Percentiles rank a stretch among this genome's conserved stretches.
Conservation (phyloP, 805 yeast species). For the Saccharomycopsis sp. region DNA sequence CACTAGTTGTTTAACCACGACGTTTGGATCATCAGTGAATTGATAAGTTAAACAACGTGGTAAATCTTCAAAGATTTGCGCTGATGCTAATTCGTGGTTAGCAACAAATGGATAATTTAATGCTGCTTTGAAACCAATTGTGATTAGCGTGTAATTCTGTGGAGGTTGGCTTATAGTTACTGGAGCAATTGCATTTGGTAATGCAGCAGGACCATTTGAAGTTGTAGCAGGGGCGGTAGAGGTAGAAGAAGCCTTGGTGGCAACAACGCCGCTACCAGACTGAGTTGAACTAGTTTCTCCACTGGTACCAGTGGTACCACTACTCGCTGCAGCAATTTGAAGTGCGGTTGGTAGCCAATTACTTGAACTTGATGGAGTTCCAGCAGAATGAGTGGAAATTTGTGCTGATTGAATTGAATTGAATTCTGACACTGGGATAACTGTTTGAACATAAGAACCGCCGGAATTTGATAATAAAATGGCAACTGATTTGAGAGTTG, state of each 20-base stretch:
- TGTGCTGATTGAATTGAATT: constrained; percentile 26
- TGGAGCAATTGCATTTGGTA: constrained; percentile 82
- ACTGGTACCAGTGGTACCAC: constrained; percentile 13
- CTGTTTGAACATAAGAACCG: constrained; percentile 1
- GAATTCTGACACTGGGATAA: constrained; percentile 22
- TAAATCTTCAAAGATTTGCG: constrained; percentile 78
- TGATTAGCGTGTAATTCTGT: constrained; percentile 50
- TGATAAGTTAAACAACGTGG: constrained; percentile 69
- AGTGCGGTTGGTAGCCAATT: constrained; percentile 17
- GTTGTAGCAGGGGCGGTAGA: constrained; percentile 14
- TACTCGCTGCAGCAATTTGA: constrained; percentile 16
- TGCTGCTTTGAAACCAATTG: constrained; percentile 70
- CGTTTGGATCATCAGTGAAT: constrained; percentile 37
- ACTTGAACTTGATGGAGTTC: too few relatives aligned
- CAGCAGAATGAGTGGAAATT: constrained; percentile 22
- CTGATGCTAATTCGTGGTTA: constrained; percentile 62
- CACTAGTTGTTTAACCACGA: constrained; percentile 60
- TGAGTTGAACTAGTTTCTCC: constrained; percentile 6
- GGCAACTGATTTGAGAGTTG: neutral
- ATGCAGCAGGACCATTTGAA: constrained; percentile 31
- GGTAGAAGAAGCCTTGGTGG: constrained; percentile 10
- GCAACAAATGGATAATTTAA: constrained; percentile 84
- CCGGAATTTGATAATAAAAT: neutral
- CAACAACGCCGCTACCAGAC: constrained; percentile 13
- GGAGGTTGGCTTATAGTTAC: constrained; percentile 29